Percentiles rank a stretch among this genome's conserved stretches.
These are phyloP conservation scores for Claviceps sp. DNA, from an alignment of 2,329 filamentous ascomycete genomes.

Conservation along the genomic window DNA sequence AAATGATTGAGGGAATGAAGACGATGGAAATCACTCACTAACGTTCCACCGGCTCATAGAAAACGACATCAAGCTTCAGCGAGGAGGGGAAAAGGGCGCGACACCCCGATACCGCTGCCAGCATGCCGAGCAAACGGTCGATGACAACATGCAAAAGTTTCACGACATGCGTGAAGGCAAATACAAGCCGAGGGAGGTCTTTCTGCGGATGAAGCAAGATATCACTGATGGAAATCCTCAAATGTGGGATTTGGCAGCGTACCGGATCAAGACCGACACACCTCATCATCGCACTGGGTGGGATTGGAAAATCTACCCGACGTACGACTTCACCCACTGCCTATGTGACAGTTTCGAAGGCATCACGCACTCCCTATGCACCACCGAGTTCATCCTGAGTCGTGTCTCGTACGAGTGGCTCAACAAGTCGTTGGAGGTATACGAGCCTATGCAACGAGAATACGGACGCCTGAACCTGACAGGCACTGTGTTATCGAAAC, in stretches of 20 bases:
- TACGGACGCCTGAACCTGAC: conserved; percentile 54
- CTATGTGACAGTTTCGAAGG: conserved; percentile 84
- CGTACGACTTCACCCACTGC: conserved; percentile 87
- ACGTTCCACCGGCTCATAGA: conserved; percentile 25
- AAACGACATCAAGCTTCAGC: conserved; percentile 72
- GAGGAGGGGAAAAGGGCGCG: conserved; percentile 60
- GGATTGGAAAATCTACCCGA: conserved; percentile 88
- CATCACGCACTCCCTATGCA: conserved; percentile 87
- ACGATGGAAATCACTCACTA: neutral
- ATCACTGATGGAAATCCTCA: conserved; percentile 75
- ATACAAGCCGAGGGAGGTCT: conserved; percentile 72
- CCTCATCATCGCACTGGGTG: conserved; percentile 67
- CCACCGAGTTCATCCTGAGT: conserved; percentile 78
- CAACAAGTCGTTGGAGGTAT: conserved; percentile 67
- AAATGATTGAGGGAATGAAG: too few relatives aligned
- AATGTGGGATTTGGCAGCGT: conserved; percentile 93
- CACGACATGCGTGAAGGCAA: conserved; percentile 83
- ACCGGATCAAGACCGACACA: conserved; percentile 60
- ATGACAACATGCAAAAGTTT: conserved; percentile 72
- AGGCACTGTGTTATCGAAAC: conserved; percentile 78
- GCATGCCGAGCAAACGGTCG: conserved; percentile 61
- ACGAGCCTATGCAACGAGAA: conserved; percentile 89
- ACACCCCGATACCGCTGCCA: conserved; percentile 64
- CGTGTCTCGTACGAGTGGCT: conserved; percentile 85
- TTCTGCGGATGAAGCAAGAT: conserved; percentile 87